Percentiles rank a stretch among this genome's conserved stretches.
Evolutionary conservation across 2,329 filamentous ascomycete genomes (phyloP).

Genomic region (Lachnellula arida): DNA sequence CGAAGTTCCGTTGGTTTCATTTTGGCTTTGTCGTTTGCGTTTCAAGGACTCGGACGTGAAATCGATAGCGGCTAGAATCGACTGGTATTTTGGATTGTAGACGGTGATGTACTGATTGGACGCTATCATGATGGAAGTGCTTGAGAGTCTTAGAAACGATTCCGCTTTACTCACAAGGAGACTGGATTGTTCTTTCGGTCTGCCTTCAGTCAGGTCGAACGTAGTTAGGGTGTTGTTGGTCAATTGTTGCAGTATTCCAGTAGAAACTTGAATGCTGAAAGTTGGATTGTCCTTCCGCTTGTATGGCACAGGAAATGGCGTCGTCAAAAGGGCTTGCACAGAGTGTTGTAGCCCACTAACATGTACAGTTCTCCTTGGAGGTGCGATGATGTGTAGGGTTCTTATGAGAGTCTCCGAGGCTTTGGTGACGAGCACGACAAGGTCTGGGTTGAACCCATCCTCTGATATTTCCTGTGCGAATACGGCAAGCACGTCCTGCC

Average conservation of each 20-base stretch:
- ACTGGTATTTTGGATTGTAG: slow-evolving; percentile 65
- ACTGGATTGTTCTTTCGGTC: slow-evolving; percentile 55
- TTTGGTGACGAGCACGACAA: slow-evolving; percentile 43
- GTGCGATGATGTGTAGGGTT: slow-evolving; percentile 29
- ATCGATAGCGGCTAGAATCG: slow-evolving; percentile 40
- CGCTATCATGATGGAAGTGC: slow-evolving; percentile 60
- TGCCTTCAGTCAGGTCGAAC: slow-evolving; percentile 58
- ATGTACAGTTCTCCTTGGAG: slow-evolving; percentile 24
- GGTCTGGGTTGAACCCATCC: slow-evolving; percentile 45
- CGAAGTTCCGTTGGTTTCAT: slow-evolving; percentile 1
- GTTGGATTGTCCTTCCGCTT: slow-evolving; percentile 7
- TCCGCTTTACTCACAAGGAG: slow-evolving; percentile 47
- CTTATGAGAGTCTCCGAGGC: slow-evolving; percentile 15
- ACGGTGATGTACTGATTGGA: slow-evolving; percentile 52
- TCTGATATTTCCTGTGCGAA: slow-evolving; percentile 45
- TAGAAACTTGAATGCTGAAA: slow-evolving; percentile 57
- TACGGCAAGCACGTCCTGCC: slow-evolving; percentile 47
- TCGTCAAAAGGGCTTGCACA: slow-evolving; percentile 27
- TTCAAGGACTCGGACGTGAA: slow-evolving; percentile 27
- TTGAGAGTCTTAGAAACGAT: slow-evolving; percentile 64
- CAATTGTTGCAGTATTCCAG: slow-evolving; percentile 60
- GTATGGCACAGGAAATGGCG: slow-evolving; percentile 13
- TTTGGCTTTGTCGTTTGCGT: slow-evolving; percentile 20
- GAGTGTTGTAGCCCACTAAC: slow-evolving; percentile 21
- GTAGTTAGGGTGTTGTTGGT: slow-evolving; percentile 49